phyloP scores from a whole-genome alignment of 2,329 filamentous ascomycete species.

The Aspergillus ustus region DNA sequence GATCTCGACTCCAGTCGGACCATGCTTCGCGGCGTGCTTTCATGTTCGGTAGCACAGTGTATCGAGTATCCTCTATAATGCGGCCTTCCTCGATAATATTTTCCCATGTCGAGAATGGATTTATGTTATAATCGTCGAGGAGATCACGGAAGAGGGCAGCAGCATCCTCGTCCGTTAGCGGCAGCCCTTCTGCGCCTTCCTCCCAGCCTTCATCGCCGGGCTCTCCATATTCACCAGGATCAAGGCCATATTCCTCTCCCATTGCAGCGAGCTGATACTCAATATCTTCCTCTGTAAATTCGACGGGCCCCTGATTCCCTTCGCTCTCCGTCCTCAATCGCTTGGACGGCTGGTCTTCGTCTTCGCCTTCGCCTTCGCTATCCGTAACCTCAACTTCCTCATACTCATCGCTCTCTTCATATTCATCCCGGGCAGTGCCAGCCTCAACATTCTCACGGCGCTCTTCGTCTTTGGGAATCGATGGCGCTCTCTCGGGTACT shows the following conservation, averaged over 20 bases:
- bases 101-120: conserved; percentile 90
- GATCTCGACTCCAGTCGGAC: conserved; percentile 79
- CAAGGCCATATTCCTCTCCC: conserved; percentile 81
- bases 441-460: conserved; percentile 22
- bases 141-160: conserved; percentile 81
- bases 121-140: conserved; percentile 79
- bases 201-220: conserved; percentile 62
- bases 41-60: conserved; percentile 81
- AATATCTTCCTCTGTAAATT: conserved; percentile 94
- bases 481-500: conserved; percentile 23
- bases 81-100: conserved; percentile 81
- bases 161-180: conserved; percentile 76
- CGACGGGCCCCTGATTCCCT: conserved; percentile 58
- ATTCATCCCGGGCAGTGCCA: conserved; percentile 40
- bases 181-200: conserved; percentile 72
- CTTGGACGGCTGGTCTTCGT: conserved; percentile 60
- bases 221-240: conserved; percentile 76
- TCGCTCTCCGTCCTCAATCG: conserved; percentile 59
- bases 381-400: conserved; percentile 77
- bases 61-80: conserved; percentile 83
- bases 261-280: conserved; percentile 88
- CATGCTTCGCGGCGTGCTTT: conserved; percentile 80
- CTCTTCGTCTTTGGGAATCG: conserved; percentile 14
- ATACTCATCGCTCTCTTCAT: conserved; percentile 70
- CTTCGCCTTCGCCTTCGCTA: conserved; percentile 56